These are phyloP conservation scores for Striga asiatica DNA, from an alignment of 257 asterid species.

Conservation along the genomic window DNA sequence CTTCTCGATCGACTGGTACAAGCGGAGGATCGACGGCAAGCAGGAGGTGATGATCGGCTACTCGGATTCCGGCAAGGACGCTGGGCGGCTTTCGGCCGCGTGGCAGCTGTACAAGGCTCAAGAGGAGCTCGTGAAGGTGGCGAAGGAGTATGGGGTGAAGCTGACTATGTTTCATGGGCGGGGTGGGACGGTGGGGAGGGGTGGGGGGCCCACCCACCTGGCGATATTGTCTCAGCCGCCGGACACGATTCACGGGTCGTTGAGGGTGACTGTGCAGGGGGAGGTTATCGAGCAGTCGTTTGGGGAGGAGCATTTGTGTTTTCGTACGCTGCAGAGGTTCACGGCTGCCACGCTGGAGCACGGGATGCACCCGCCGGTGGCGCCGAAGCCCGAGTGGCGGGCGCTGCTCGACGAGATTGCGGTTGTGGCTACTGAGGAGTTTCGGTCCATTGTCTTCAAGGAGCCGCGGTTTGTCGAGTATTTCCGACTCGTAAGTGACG, in stretches of 20 bases:
- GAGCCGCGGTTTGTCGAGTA: conserved; percentile 68
- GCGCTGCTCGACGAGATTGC: conserved; percentile 48
- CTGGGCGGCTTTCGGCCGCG: conserved; percentile 55
- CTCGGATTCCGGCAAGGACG: conserved; percentile 70
- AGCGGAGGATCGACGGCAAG: conserved; percentile 38
- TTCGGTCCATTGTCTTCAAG: conserved; percentile 48
- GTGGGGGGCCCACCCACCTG: conserved; percentile 64
- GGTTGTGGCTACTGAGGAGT: conserved; percentile 43
- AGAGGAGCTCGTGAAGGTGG: conserved; percentile 54
- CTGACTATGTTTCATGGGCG: conserved; percentile 66
- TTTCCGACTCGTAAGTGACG: conserved; percentile 51
- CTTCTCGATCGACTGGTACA: conserved; percentile 59
- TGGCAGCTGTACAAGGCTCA: conserved; percentile 66
- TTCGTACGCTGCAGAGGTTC: conserved; percentile 51
- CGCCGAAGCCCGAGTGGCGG: conserved; percentile 64
- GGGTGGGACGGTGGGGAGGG: conserved; percentile 67
- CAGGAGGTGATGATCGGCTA: conserved; percentile 74
- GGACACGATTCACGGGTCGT: conserved; percentile 48
- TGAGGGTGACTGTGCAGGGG: conserved; percentile 63
- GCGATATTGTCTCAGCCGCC: conserved; percentile 72
- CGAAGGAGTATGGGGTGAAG: conserved; percentile 46
- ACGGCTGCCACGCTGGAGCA: conserved; percentile 67
- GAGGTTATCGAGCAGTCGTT: conserved; percentile 62
- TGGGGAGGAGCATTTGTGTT: conserved; percentile 60
- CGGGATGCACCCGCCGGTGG: conserved; percentile 52